These are phyloP conservation scores for Thielaviopsis euricoi DNA, from an alignment of 2,329 filamentous ascomycete species.

Conservation along the genomic window DNA sequence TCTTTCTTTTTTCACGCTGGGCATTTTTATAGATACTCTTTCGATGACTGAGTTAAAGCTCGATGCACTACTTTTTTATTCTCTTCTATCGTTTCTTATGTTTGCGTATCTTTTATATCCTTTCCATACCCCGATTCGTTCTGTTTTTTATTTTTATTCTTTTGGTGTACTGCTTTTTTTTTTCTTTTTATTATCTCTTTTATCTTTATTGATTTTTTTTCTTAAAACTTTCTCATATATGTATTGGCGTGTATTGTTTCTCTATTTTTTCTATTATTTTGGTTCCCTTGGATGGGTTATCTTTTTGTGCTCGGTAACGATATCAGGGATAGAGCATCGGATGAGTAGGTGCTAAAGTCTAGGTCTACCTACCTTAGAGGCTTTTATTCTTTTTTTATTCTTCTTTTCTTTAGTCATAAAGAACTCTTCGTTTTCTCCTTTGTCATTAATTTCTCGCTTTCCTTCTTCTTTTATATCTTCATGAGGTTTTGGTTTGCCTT, in stretches of 20 bases:
- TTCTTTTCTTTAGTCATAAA: neutral
- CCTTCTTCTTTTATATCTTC: too few species aligned
- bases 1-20: neutral
- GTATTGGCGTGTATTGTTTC: neutral
- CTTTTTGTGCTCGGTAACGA: too few species aligned
- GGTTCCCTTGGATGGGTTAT: too few species aligned
- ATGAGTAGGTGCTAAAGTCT: too few species aligned
- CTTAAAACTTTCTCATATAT: neutral
- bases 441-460: too few species aligned
- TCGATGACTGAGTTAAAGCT: neutral
- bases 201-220: neutral
- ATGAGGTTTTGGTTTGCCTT: too few species aligned
- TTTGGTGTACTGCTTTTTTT: neutral
- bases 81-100: neutral
- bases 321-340: too few species aligned
- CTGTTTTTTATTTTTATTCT: neutral
- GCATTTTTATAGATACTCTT: neutral
- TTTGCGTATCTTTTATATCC: neutral
- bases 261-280: neutral
- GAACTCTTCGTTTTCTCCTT: neutral
- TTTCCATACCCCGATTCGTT: neutral
- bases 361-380: too few species aligned
- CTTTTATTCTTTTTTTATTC: neutral
- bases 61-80: neutral
- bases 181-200: neutral